phyloP scores from a whole-genome alignment of 176 grass and related monocot genomes.

The Chrysopogon serrulatus region DNA sequence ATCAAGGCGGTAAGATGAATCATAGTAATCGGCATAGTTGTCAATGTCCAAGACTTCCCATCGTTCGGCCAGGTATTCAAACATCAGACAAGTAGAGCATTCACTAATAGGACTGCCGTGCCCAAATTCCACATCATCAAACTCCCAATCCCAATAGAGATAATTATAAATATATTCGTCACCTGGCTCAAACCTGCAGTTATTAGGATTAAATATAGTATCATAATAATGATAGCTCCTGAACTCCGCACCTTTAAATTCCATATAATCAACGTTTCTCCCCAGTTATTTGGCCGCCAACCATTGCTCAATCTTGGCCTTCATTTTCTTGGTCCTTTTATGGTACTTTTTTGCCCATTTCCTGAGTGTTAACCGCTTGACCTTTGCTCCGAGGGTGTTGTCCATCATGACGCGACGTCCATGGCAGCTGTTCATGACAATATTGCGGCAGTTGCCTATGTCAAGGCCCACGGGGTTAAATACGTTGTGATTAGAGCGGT shows the following conservation, averaged over 20 bases:
- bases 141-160: fast-evolving
- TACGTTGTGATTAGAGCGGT: not conserved
- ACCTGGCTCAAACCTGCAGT: no score
- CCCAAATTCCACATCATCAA: not conserved
- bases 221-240: no score
- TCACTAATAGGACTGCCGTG: not conserved
- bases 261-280: not conserved
- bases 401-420: not conserved
- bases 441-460: not conserved
- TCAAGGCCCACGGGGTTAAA: not conserved
- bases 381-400: not conserved
- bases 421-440: not conserved
- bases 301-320: not conserved
- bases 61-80: not conserved
- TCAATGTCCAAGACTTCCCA: not conserved
- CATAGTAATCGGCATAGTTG: not conserved
- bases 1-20: not conserved
- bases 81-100: not conserved
- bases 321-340: not conserved
- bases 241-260: not conserved
- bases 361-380: not conserved
- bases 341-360: not conserved
- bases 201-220: no score
- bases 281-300: not conserved
- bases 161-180: no score